Percentiles rank a stretch among this genome's conserved stretches.
These are phyloP conservation scores for Globisporangium orthogonon DNA, from an alignment of 352 stramenopile species.

Conservation along the genomic window DNA sequence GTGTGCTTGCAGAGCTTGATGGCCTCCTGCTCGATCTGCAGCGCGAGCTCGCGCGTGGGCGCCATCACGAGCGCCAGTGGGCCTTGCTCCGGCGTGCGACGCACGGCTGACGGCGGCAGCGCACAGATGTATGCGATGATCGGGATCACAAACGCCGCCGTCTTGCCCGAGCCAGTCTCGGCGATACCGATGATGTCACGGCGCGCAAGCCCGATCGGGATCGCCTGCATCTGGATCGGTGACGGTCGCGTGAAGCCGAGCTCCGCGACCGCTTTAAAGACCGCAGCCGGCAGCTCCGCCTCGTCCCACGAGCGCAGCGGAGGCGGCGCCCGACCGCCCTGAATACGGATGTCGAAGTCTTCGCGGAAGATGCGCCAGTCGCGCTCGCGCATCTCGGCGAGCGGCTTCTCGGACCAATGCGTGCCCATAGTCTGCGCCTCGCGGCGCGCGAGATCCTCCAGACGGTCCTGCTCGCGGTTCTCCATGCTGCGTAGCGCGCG, in stretches of 20 bases:
- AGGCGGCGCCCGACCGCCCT: conserved; percentile 82
- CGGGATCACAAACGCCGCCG: conserved; percentile 96
- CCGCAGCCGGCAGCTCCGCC: conserved; percentile 40
- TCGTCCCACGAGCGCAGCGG: conserved; percentile 93
- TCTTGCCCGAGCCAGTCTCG: conserved; percentile 98
- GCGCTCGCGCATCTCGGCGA: conserved; percentile 93
- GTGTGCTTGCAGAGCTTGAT: conserved; percentile 90
- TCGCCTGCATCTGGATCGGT: conserved; percentile 97
- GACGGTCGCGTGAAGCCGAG: conserved; percentile 95
- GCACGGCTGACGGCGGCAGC: conserved; percentile 81
- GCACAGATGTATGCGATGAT: conserved; percentile 95
- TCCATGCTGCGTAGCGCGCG: conserved; percentile 69
- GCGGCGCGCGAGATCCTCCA: conserved; percentile 58
- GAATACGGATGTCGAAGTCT: conserved; percentile 98
- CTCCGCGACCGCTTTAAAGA: conserved; percentile 89
- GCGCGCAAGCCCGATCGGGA: conserved; percentile 94
- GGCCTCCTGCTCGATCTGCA: conserved; percentile 97
- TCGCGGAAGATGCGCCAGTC: conserved; percentile 99
- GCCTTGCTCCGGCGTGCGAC: conserved; percentile 89
- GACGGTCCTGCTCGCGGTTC: conserved; percentile 42
- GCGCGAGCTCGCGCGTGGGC: conserved; percentile 96
- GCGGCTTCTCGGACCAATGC: conserved; percentile 93
- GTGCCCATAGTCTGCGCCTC: conserved; percentile 71
- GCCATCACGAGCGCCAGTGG: conserved; percentile 97
- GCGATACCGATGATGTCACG: conserved; percentile 99